Conservation (phyloP, 129 eudicot species). For the Saposhnikovia divaricata region DNA sequence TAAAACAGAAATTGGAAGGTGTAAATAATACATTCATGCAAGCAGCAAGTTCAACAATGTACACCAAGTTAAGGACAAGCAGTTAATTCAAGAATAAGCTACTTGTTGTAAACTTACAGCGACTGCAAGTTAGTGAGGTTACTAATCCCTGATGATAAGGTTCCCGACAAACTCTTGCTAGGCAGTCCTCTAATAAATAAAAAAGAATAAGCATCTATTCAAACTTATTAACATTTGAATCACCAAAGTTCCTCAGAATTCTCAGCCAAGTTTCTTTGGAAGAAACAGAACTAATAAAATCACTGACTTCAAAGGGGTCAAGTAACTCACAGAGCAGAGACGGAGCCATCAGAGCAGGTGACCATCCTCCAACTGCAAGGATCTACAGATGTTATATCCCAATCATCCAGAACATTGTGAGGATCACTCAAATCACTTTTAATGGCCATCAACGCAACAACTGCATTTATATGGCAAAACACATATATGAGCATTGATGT, state of each 20-base stretch:
- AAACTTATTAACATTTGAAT: not conserved
- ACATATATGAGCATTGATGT: not conserved
- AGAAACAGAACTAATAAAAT: not conserved
- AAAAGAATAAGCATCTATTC: not conserved
- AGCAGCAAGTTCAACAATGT: not conserved
- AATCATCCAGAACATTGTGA: slow-evolving; percentile 70
- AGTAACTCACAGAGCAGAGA: slow-evolving; percentile 69
- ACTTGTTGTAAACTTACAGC: slow-evolving; percentile 39
- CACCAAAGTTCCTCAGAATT: not conserved
- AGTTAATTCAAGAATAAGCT: not conserved
- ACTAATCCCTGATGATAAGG: slow-evolving; percentile 68
- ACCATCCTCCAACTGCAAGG: slow-evolving; percentile 99
- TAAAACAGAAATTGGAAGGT: not conserved
- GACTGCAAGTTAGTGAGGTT: slow-evolving; percentile 82
- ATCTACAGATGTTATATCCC: slow-evolving; percentile 91
- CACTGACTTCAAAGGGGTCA: slow-evolving; percentile 1
- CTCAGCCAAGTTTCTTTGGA: not conserved
- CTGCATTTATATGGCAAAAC: slow-evolving; percentile 33
- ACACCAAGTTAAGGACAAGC: not conserved
- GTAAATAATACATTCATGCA: not conserved
- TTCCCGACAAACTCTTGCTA: slow-evolving; percentile 73
- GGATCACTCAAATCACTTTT: slow-evolving; percentile 66
- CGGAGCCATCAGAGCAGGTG: slow-evolving; percentile 77
- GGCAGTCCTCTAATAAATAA: slow-evolving; percentile 59
- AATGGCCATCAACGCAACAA: slow-evolving; percentile 87